Conservation (phyloP, 148 eudicot species). For the Fagopyrum tataricum region DNA sequence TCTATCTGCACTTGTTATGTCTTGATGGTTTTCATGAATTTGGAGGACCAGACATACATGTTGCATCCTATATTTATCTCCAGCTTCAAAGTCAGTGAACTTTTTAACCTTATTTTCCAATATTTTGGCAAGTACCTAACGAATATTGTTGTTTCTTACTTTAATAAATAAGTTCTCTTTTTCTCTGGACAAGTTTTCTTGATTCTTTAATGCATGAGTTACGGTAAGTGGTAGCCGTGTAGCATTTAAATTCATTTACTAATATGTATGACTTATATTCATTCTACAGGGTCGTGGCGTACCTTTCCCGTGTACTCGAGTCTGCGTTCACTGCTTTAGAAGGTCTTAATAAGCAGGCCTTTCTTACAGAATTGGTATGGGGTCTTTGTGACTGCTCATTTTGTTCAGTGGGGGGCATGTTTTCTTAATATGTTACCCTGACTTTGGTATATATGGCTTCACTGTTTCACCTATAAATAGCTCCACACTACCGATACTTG, state of each 20-base stretch:
- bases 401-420: background rate
- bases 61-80: background rate
- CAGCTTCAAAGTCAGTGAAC: background rate
- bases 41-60: background rate
- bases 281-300: conserved; percentile 72
- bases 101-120: background rate
- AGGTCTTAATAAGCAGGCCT: conserved; percentile 97
- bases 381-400: background rate
- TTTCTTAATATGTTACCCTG: background rate
- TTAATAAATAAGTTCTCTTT: background rate
- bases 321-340: conserved; percentile 91
- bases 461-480: background rate
- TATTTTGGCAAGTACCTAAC: background rate
- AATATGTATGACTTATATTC: conserved; percentile 1
- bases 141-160: background rate
- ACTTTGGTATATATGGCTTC: background rate
- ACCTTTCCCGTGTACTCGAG: conserved; percentile 94
- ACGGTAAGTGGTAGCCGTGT: background rate
- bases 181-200: background rate
- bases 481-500: background rate
- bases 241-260: background rate
- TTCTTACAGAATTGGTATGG: conserved; percentile 86
- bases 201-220: background rate
- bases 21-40: background rate
- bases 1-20: background rate